Evolutionary conservation across 176 grass and related monocot genomes (phyloP), one percentile per base, ranked within the genome.

Genomic region (Cenchrus purpureus): DNA sequence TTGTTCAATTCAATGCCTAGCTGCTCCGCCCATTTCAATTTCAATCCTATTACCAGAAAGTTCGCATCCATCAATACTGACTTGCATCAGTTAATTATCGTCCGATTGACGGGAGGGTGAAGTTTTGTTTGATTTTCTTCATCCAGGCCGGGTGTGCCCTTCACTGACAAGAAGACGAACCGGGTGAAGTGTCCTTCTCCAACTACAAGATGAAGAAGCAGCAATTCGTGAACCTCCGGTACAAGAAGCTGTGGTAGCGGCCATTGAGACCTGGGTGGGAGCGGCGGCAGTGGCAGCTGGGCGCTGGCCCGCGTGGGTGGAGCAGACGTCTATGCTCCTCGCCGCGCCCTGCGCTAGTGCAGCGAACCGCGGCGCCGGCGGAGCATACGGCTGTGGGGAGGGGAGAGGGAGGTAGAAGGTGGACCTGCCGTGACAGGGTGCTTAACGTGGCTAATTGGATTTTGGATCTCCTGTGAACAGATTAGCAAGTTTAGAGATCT

Each of bases 171-270:
- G 82, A 98, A 86, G 84, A 91, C 92, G 1, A 98, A 98, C 85
- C 84, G 68, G 20, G 91, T 91, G 8, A 98, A 98, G 92, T 95
- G 42, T 93, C 95, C 10, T 97, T 95, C 86, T 98, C 92, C 53
- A 98, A 98, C 51, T 87, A 91, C 82, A 94, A 94, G 82, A 92
- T 89, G 2, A 98, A 98, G 95, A 98, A 88, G 82, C 79, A 95
- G 82, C 92, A 98, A 31, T 93, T 98, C 77, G 95, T 97, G 12
- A 97, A 93, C 79, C 82, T 97, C 71, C 95, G 93, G 87, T 95
- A 93, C 89, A 97, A 97, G 86, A 97, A 81, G 71, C 61, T 97
- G 65, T 95, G 95, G 95, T 97, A 34, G 34, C 34, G 3, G 34
- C 34, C 34, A 34, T 34, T 34, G 34, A 34, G 34, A 34, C 34